Evolutionary conservation across 2,329 filamentous ascomycete species (phyloP), one percentile per base, ranked within the genome.

Genomic region (Uncinocarpus reesii): DNA sequence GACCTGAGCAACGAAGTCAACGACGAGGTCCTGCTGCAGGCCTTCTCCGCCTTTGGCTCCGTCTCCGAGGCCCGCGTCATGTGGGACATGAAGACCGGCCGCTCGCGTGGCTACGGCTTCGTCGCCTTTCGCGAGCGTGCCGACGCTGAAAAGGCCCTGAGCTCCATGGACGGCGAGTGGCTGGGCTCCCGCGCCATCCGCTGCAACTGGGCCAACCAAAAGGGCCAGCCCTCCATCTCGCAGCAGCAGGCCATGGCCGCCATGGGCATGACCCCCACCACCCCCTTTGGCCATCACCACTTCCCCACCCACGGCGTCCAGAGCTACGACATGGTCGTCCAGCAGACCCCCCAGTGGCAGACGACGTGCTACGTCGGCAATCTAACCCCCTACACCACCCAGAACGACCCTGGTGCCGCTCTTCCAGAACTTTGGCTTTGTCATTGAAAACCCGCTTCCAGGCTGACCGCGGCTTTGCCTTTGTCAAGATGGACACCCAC

Each of bases 21-120:
- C 60, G 92, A 98, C 60, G 92, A 98, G 62, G 80, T 95, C 45
- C 77, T 98, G 18, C 75, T 84, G 13, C 89, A 95, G 68, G 92
- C 92, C 10, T 98, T 98, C 70, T 93, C 87, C 41, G 87, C 87
- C 37, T 98, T 96, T 66, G 92, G 92, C 34, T 86, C 82, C 10
- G 89, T 98, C 42, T 98, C 92, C 2, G 92, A 98, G 69, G 92
- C 92, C 52, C 88, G 92, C 60, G 92, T 98, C 55, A 98, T 98
- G 92, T 98, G 92, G 92, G 92, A 98, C 67, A 98, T 98, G 92
- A 98, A 98, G 78, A 98, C 92, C 29, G 92, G 92, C 57, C 83
- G 92, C 55, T 96, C 92, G 57, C 86, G 92, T 64, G 92, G 92
- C 52, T 98, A 98, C 63, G 92, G 92, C 10, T 98, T 98, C 63